Conservation (phyloP, 108 stramenopile species). For the Skeletonema tropicum region DNA sequence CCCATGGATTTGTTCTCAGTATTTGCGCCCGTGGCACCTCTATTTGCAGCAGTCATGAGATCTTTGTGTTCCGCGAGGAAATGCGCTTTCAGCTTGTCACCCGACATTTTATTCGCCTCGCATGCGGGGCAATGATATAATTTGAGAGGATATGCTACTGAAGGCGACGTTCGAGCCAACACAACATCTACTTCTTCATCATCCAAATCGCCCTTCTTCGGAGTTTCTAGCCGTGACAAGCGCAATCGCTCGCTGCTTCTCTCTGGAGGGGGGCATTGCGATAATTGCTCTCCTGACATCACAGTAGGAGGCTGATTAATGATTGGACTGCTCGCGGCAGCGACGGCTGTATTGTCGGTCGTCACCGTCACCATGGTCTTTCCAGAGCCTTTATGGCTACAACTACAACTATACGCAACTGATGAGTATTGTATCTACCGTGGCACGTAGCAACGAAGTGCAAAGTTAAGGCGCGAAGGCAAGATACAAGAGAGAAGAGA, state of each 20-base stretch:
- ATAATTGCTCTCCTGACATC: not conserved
- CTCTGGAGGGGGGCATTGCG: not conserved
- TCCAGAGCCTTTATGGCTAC: no score
- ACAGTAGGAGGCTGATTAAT: not conserved
- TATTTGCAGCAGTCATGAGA: not conserved
- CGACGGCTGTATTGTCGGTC: not conserved
- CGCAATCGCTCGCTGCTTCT: not conserved
- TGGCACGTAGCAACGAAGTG: no score
- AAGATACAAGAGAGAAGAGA: no score
- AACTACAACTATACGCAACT: no score
- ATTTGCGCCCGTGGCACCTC: not conserved
- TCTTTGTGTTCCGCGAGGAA: not conserved
- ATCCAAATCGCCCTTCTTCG: not conserved
- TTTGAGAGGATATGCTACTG: not conserved
- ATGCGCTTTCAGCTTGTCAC: not conserved
- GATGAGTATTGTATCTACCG: no score
- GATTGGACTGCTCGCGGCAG: not conserved
- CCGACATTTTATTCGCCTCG: not conserved
- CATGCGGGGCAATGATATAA: conserved; percentile 1
- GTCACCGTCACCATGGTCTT: not conserved
- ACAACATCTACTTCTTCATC: no score
- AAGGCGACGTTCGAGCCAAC: not conserved
- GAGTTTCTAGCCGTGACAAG: not conserved
- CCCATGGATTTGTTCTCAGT: not conserved
- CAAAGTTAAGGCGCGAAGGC: no score